Base-by-base conservation (phyloP, 2,329 filamentous ascomycete genomes). In the Venturia nashicola region DNA sequence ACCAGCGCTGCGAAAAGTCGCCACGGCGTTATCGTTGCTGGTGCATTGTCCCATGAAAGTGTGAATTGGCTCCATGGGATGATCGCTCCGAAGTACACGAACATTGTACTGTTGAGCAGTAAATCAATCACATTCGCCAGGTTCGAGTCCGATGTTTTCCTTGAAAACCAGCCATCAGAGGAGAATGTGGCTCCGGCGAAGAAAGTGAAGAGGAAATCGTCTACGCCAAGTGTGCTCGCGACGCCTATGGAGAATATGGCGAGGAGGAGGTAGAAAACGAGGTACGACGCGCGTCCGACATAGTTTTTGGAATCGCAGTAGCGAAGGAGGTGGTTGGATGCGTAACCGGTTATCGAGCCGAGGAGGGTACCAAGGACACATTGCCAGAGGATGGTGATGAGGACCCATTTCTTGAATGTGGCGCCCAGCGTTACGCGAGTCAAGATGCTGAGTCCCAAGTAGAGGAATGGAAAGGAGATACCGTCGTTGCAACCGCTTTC, bases 401-500 rank as follows among this genome's bases (percentile, higher is more conserved):
- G 71, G 63, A 83, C 73, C 77, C 79, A 84, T 60, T 82, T 75
- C 66, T 79, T 80, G 65, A 81, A 61, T 0, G 79, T 76, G 4
- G 71, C 74, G 2, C 72, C 65, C n/a, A 60, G 27, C 0, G 72
- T 75, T 4, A 68, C 66, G 40, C 77, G 70, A 8, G 76, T 77
- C 7, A 82, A 68, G 23, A 78, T 71, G 60, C 75, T 77, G 0
- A 84, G 68, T 0, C 80, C 81, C n/a, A 80, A 70, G 67, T 82
- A 84, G 0, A 84, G 71, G 68, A 84, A 84, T 0, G 82, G 82
- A 65, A 83, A 83, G 0, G 79, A 80, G 5, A 81, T 73, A 9
- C 79, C 82, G 66, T 84, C 82, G 65, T 84, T 84, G 68, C 79
- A 82, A 1, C 80, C 82, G 51, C 77, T 80, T 67, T 84, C 82